A percentile compares a stretch with the other conserved stretches of the same genome.
Evolutionary conservation across 345 rosid species (phyloP).

Genomic region (Citrus mangshanensis): DNA sequence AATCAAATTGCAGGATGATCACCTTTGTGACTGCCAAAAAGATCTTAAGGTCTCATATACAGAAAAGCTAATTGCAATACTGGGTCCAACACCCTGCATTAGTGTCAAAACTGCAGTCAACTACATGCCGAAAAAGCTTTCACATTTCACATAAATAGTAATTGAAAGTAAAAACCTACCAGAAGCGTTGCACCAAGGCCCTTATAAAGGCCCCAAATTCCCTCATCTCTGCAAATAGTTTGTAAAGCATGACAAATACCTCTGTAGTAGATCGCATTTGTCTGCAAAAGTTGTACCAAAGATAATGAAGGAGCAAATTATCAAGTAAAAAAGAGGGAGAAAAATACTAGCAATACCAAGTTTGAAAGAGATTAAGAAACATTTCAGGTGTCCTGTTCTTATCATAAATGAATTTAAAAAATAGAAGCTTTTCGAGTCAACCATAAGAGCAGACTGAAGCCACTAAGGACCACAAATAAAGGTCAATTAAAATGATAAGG

Average conservation of each 20-base stretch:
- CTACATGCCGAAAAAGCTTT: not conserved
- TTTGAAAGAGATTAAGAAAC: not conserved
- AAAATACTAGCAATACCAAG: not conserved
- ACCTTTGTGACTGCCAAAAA: conserved; percentile 78
- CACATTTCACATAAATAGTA: not conserved
- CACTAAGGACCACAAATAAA: not conserved
- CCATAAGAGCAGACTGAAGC: not conserved
- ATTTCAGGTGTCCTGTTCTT: not conserved
- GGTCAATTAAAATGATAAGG: not conserved
- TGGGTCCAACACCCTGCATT: conserved; percentile 92
- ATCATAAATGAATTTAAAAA: not conserved
- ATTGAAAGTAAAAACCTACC: conserved; percentile 33
- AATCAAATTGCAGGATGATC: conserved; percentile 14
- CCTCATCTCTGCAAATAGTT: conserved; percentile 77
- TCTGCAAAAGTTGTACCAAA: conserved; percentile 43
- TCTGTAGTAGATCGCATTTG: conserved; percentile 68
- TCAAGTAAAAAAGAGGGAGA: not conserved
- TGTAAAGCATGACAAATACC: conserved; percentile 78
- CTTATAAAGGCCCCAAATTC: conserved; percentile 76
- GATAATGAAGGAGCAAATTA: not conserved
- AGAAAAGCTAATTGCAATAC: conserved; percentile 86
- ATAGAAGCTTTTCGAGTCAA: not conserved
- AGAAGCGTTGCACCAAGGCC: conserved; percentile 92
- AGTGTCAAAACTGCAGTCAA: conserved; percentile 1
- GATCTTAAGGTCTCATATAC: conserved; percentile 85